A percentile compares a stretch with the other conserved stretches of the same genome.
These are phyloP conservation scores for Aspergillus versicolor DNA, from an alignment of 2,329 filamentous ascomycete genomes.

Conservation along the genomic window DNA sequence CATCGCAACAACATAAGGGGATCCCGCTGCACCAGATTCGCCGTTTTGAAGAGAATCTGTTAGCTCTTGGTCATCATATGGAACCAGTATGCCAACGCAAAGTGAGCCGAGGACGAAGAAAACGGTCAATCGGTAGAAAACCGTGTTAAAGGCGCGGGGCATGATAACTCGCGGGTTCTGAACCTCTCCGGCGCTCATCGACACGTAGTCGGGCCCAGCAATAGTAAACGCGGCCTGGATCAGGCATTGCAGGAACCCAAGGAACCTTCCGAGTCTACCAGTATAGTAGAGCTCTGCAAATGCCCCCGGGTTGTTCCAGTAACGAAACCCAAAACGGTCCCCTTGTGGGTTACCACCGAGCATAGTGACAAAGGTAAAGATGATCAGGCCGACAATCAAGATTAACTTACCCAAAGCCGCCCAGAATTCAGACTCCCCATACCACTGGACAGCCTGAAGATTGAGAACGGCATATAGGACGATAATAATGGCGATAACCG, in stretches of 20 bases:
- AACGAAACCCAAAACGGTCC: constrained; percentile 67
- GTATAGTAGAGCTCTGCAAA: constrained; percentile 53
- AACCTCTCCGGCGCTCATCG: constrained; percentile 61
- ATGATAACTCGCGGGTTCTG: constrained; percentile 66
- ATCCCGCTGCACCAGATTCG: constrained; percentile 52
- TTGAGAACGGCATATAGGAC: constrained; percentile 36
- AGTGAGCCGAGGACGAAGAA: constrained; percentile 73
- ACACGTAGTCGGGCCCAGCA: constrained; percentile 62
- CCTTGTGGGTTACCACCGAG: constrained; percentile 70
- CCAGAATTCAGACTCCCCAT: constrained; percentile 16
- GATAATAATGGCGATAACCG: constrained; percentile 27
- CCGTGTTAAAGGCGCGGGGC: constrained; percentile 69
- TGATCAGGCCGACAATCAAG: constrained; percentile 63
- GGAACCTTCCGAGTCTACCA: constrained; percentile 57
- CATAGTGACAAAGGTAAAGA: constrained; percentile 76
- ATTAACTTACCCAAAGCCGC: constrained; percentile 53
- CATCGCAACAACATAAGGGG: constrained; percentile 65
- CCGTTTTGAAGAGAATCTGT: constrained; percentile 21
- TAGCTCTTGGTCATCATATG: constrained; percentile 58
- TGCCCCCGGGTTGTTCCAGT: constrained; percentile 41
- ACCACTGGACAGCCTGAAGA: constrained; percentile 6
- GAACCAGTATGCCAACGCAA: constrained; percentile 65
- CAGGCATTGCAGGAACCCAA: constrained; percentile 62
- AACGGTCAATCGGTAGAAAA: constrained; percentile 69
- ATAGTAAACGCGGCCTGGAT: constrained; percentile 66